Base-by-base conservation (phyloP, 2,329 filamentous ascomycete genomes). In the Ceratocystis variospora region DNA sequence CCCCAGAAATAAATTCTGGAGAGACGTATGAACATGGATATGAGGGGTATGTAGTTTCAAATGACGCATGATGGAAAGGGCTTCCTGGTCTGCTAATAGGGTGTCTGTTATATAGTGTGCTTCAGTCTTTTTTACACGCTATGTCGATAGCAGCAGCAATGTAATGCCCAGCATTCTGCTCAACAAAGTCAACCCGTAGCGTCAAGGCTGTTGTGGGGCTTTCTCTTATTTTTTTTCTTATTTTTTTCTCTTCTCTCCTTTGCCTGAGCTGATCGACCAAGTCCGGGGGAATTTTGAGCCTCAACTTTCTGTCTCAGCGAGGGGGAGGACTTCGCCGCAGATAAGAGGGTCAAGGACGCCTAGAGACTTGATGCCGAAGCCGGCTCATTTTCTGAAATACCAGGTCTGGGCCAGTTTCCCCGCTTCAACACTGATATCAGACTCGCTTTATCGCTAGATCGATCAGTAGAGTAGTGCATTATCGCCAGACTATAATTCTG, bases 231-330 rank as follows among this genome's bases (percentile, higher is more conserved):
- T 50, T 22, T 22, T 50, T 50, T 19, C 17, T n/a, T 19, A n/a
- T 5, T 37, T 8, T 37, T 37, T 37, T 37, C 33, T 37, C 33
- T 57, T 57, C 28, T 55, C 28, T 55, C 17, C 50, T 17, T 57
- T 57, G 2, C 50, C 8, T 28, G 19, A 17, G 25, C 10, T 19
- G 61, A 59, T 66, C 63, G 65, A 55, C 59, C n/a, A 57, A 67
- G 19, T 67, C 65, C 53, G 65, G 65, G 65, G 65, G 50, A 25
- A 33, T 67, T 63, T 67, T 67, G 61, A 67, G 65, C 65, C 65
- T 67, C 65, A 67, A 67, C 50, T 67, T 37, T 59, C 22, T n/a
- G 19, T 19, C 25, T 57, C 31, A 62, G 37, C 28, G 33, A 41
- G 31, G 48, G 62, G 33, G 33, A 41, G 50, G 50, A 12, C 50